Base-by-base conservation (phyloP, 2,329 filamentous ascomycete genomes). In the Xylogone sp. region DNA sequence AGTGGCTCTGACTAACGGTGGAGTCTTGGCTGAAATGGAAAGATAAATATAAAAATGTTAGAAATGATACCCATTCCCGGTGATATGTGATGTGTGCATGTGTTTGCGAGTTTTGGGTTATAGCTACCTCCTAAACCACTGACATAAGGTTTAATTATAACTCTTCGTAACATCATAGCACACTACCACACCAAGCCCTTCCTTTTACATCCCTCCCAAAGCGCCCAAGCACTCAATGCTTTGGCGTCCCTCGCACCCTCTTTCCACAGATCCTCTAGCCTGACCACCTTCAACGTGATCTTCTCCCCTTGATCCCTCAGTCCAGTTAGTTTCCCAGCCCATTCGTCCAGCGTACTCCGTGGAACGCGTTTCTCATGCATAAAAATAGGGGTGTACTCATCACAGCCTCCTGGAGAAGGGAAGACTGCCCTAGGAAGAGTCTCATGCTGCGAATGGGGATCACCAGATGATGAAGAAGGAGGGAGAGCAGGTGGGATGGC, bases 221-320 rank as follows among this genome's bases (percentile, higher is more conserved):
- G 62, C 13, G 81, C 79, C 62, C 82, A 65, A 3, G 82, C 82
- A 18, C 74, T 71, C 45, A 86, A 71, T n/a, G 77, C 76, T 66
- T 85, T 86, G 1, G 76, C 74, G 60, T 86, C 82, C 18, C 79
- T 70, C 1, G 73, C 75, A 1, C 78, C 82, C 59, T 78, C 78
- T 55, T 66, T 71, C 82, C 81, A 85, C 8, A 83, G 67, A 56
- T 84, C 72, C 57, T 71, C 68, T 69, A 84, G 71, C 43, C 68
- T 75, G 12, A 85, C 77, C 22, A 85, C 62, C 66, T 79, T 82
- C 51, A 85, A 66, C 10, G 79, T 82, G 56, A 85, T 85, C 69
- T 74, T 83, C 69, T 86, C 82, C 2, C 81, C 81, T 8, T 82
- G 62, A 5, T 77, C 74, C 47, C 81, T 70, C 59, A 84, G 59